Evolutionary conservation across 257 asterid genomes (phyloP), one percentile per base, ranked within the genome.

Genomic region (Leptodermis oblonga): DNA sequence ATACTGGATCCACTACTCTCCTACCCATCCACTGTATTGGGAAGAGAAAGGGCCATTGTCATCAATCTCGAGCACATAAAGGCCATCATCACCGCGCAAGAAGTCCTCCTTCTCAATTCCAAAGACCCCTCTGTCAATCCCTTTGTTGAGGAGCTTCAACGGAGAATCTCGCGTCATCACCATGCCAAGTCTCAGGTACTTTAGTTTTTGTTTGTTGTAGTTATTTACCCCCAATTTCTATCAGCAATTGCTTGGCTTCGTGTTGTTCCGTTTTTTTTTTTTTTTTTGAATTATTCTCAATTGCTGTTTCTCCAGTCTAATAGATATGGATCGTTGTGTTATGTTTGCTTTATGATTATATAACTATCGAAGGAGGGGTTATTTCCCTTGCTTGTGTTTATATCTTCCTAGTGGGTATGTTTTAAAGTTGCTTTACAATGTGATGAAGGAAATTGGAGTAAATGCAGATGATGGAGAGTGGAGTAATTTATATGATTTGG

Each of bases 31-130:
- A 89, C 97, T 23, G 92, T 91, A 5, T 76, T 94, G 46, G 97
- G 99, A 15, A 95, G 99, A 68, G 97, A 94, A 78, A 82, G 92
- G 74, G 97, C 99, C 9, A 84, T 94, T 46, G 97, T 94, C 20
- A 89, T 94, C 77, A 91, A 94, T 82, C 74, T 94, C 77, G 99
- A 94, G 83, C 97, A 89, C 71, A 89, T 94, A 23, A 94, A 94
- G 82, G 99, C 99, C 54, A 89, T 94, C 10, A 89, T 94, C 76
- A 94, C 99, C 0, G 97, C 90, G 14, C 97, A 94, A 7, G 96
- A 94, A 69, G 93, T 89, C 39, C 86, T 94, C 30, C 52, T 94
- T 70, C 92, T 87, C 37, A 94, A 94, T 81, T 92, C 95, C 0
- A 85, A 78, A 71, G 99, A 91, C 56, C 97, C 99, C 31, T 87